Evolutionary conservation across 75 land plant species (phyloP).

Genomic region (Larix kaempferi): DNA sequence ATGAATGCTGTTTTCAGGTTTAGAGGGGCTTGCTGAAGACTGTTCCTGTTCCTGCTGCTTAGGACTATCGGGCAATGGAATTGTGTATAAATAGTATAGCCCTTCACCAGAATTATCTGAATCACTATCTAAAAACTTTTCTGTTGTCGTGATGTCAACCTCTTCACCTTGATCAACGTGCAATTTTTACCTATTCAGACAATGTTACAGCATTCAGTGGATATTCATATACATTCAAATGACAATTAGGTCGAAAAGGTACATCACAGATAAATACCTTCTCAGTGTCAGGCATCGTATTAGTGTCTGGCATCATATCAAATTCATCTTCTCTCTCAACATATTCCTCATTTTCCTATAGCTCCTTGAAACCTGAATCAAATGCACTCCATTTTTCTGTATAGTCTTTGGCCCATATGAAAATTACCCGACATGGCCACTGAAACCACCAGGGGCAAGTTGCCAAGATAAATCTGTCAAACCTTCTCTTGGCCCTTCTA

Average conservation of each 20-base stretch:
- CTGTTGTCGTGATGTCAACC: slow-evolving; percentile 71
- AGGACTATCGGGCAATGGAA: slow-evolving; percentile 75
- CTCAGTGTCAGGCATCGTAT: slow-evolving; percentile 83
- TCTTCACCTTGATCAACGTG: slow-evolving; percentile 81
- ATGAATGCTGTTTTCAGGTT: no score
- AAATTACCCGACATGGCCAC: no score
- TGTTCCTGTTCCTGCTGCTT: slow-evolving; percentile 41
- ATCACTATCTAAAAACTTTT: no score
- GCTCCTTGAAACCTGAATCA: no score
- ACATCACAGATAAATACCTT: slow-evolving; percentile 42
- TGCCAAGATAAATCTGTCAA: slow-evolving; percentile 93
- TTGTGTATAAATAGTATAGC: no score
- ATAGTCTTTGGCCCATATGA: no score
- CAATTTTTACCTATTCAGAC: slow-evolving; percentile 60
- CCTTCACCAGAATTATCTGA: no score
- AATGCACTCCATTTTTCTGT: no score
- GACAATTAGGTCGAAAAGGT: neutral
- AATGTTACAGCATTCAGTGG: neutral
- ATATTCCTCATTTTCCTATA: slow-evolving; percentile 28
- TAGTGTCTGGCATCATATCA: slow-evolving; percentile 82
- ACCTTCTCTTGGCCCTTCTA: slow-evolving; percentile 96
- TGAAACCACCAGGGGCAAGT: slow-evolving; percentile 19
- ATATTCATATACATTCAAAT: neutral
- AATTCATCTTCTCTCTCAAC: slow-evolving; percentile 97
- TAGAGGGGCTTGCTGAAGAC: no score